Base-by-base conservation (phyloP, 1,139 yeast species). In the Taphrina pruni region DNA sequence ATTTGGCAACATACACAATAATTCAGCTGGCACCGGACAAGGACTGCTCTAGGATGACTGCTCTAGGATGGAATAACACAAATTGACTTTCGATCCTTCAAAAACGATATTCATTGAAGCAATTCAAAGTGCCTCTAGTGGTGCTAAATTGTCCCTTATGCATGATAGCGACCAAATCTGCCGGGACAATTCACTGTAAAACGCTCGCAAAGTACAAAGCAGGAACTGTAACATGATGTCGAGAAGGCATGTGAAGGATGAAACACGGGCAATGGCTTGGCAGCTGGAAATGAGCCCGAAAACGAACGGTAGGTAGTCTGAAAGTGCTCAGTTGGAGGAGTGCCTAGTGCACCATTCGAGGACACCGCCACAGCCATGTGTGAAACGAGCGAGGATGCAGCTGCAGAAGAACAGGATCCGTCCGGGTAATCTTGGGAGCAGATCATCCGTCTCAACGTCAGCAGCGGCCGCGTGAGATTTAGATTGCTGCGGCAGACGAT, bases 401-500 rank as follows among this genome's bases (percentile, higher is more conserved):
- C 8, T 45, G 8, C 20, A 17, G 48, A 45, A 2, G 3, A 45
- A 45, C 20, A 12, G n/a, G 11, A 12, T 45, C 48, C n/a, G 48
- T n/a, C 8, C 48, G 8, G n/a, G 48, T 45, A n/a, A 45, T 12
- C 20, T n/a, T 45, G 48, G 32, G 48, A 45, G 48, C 48, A 45
- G 48, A 45, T 45, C 48, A 45, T 5, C n/a, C n/a, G 48, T 45
- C 48, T 12, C 17, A 17, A 12, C 26, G 8, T 45, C 20, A 45
- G 48, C 20, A 39, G 48, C 20, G 12, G 20, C 1, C n/a, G 48
- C 48, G 48, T 45, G 48, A 26, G 54, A 50, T 50, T 50, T 50
- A 50, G 54, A 50, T 50, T 50, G 54, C 54, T 2, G n/a, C n/a
- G 36, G 54, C n/a, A 35, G n/a, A 50, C 54, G 12, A 14, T n/a